A percentile compares a stretch with the other conserved stretches of the same genome.
Conservation (phyloP, 1,284 basidiomycete species). For the Peniophora sp. region DNA sequence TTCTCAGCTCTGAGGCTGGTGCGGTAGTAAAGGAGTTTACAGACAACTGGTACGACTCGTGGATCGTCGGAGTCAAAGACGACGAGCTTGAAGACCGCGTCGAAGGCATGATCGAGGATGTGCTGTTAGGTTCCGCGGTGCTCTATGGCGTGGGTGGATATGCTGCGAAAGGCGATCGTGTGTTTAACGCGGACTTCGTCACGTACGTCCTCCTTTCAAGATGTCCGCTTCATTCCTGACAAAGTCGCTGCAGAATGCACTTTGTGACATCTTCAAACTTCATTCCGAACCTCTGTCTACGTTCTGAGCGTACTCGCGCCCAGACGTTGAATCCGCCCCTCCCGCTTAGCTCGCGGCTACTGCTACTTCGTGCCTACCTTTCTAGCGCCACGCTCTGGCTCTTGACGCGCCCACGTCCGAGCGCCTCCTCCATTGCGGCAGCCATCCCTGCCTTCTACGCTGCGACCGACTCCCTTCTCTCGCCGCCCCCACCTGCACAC, state of each 20-base stretch:
- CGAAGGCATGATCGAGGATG: background rate
- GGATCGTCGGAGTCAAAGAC: background rate
- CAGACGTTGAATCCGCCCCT: conserved; percentile 15
- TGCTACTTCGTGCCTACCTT: conserved; percentile 33
- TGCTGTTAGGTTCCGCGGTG: background rate
- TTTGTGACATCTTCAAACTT: conserved; percentile 39
- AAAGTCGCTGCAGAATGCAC: conserved; percentile 32
- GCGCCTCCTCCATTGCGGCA: conserved; percentile 8
- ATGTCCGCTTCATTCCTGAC: background rate
- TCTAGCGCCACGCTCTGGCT: conserved; percentile 25
- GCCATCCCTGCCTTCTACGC: conserved; percentile 29
- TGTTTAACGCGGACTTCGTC: conserved; percentile 13
- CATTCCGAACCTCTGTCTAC: conserved; percentile 25
- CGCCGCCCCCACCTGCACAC: conserved; percentile 12
- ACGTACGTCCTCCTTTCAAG: no score
- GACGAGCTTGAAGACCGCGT: background rate
- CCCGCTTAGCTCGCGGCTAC: conserved; percentile 14
- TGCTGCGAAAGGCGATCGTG: background rate
- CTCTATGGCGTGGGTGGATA: background rate
- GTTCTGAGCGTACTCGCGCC: background rate
- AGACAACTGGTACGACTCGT: background rate
- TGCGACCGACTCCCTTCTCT: conserved; percentile 4
- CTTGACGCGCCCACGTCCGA: conserved; percentile 29
- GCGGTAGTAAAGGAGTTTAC: background rate
- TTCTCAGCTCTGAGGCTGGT: background rate